A percentile compares a stretch with the other conserved stretches of the same genome.
Evolutionary conservation across 371 early-diverging fungal species (phyloP).

Genomic region (Actinomortierella ambigua): DNA sequence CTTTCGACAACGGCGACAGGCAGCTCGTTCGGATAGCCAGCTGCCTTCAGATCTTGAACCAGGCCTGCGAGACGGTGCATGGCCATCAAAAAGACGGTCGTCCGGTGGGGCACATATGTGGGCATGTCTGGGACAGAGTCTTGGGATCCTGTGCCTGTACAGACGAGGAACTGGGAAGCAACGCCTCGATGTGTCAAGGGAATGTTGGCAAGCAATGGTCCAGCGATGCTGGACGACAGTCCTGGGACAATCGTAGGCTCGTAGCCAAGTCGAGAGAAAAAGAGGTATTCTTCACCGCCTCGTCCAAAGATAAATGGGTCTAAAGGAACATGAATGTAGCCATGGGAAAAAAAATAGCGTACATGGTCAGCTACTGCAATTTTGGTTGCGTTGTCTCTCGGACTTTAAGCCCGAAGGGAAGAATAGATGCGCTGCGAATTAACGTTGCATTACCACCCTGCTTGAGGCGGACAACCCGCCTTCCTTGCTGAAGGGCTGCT

Average conservation of each 20-base stretch:
- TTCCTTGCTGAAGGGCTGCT: slow-evolving; percentile 65
- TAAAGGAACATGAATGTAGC: slow-evolving; percentile 9
- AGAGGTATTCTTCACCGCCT: slow-evolving; percentile 88
- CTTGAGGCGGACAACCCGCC: slow-evolving; percentile 85
- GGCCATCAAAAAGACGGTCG: slow-evolving; percentile 90
- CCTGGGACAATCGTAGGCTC: slow-evolving; percentile 82
- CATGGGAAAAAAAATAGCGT: background rate
- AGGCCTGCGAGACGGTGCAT: slow-evolving; percentile 72
- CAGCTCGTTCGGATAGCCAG: slow-evolving; percentile 64
- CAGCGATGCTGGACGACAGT: slow-evolving; percentile 78
- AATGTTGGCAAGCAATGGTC: slow-evolving; percentile 76
- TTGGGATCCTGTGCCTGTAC: slow-evolving; percentile 76
- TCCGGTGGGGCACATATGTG: slow-evolving; percentile 64
- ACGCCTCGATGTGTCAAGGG: slow-evolving; percentile 90
- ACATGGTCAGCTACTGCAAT: background rate
- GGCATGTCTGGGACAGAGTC: slow-evolving; percentile 73
- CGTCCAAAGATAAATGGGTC: slow-evolving; percentile 94
- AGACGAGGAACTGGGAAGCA: slow-evolving; percentile 85
- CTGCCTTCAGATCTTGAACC: slow-evolving; percentile 56
- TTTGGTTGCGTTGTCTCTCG: background rate
- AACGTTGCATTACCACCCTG: slow-evolving; percentile 63
- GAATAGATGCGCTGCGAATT: background rate
- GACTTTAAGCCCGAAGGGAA: background rate
- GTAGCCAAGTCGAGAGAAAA: slow-evolving; percentile 70
- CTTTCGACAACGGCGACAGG: slow-evolving; percentile 80